phyloP scores from a whole-genome alignment of 352 stramenopile species.

The Globisporangium recalcitrans region DNA sequence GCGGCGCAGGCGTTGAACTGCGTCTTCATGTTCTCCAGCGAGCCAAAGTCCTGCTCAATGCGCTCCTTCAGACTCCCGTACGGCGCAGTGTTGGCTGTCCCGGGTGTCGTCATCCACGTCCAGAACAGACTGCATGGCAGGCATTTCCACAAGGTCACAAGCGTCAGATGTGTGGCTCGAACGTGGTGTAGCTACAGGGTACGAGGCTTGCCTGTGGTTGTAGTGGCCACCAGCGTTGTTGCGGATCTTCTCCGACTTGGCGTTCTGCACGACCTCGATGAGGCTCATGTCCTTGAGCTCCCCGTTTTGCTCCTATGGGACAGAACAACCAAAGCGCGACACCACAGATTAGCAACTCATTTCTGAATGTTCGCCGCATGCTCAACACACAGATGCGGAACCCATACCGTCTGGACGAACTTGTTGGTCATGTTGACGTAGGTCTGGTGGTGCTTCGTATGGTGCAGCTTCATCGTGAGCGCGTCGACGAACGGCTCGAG shows the following conservation, averaged over 20 bases:
- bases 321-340: neutral
- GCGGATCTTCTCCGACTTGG: constrained; percentile 32
- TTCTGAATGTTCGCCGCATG: too few relatives aligned
- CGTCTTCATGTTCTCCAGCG: constrained; percentile 51
- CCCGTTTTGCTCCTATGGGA: constrained; percentile 2
- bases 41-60: constrained; percentile 68
- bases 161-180: neutral
- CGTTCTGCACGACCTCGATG: constrained; percentile 25
- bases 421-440: constrained; percentile 37
- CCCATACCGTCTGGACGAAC: constrained; percentile 37
- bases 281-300: constrained; percentile 23
- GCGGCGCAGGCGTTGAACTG: constrained; percentile 54
- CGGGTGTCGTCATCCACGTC: constrained; percentile 57
- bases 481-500: constrained; percentile 47
- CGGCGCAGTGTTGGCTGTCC: constrained; percentile 32
- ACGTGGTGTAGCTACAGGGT: neutral
- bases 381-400: too few relatives aligned
- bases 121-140: constrained; percentile 53
- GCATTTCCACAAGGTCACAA: neutral
- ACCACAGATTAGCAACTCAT: neutral
- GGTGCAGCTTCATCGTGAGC: constrained; percentile 53
- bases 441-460: constrained; percentile 55
- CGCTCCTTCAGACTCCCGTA: constrained; percentile 33
- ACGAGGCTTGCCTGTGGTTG: constrained; percentile 23
- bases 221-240: constrained; percentile 39